These are phyloP conservation scores for Lumnitzera littorea DNA, from an alignment of 345 rosid species.

Conservation along the genomic window DNA sequence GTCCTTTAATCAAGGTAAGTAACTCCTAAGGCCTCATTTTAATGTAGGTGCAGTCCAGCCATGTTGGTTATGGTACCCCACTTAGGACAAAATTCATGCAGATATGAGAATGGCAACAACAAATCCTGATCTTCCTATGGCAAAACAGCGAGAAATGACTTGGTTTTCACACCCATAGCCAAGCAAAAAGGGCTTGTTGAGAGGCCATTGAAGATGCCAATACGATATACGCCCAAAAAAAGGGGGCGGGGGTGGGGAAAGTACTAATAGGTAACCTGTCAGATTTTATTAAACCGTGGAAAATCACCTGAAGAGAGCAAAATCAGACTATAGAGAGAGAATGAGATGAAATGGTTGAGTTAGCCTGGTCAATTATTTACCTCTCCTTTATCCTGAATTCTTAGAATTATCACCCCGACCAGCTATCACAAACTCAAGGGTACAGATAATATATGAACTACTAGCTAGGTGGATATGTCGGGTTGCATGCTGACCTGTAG, in stretches of 20 bases:
- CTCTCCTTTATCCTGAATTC: slow-evolving; percentile 20
- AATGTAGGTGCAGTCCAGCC: not conserved
- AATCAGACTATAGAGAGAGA: slow-evolving; percentile 11
- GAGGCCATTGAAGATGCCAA: slow-evolving; percentile 13
- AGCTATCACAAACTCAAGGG: too few relatives aligned
- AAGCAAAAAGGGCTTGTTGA: slow-evolving; percentile 34
- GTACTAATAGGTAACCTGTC: not conserved
- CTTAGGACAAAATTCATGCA: too few relatives aligned
- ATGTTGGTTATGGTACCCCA: not conserved
- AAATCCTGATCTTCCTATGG: too few relatives aligned
- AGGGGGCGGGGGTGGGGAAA: not conserved
- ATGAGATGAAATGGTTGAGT: slow-evolving; percentile 47
- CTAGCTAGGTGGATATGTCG: too few relatives aligned
- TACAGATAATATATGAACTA: too few relatives aligned
- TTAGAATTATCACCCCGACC: slow-evolving; percentile 37
- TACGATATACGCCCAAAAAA: slow-evolving; percentile 19
- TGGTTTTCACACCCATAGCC: slow-evolving; percentile 25
- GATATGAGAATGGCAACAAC: too few relatives aligned
- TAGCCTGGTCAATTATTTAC: slow-evolving; percentile 32
- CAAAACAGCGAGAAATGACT: not conserved
- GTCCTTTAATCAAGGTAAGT: too few relatives aligned
- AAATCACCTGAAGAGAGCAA: too few relatives aligned
- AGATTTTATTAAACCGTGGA: not conserved
- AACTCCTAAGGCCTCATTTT: too few relatives aligned
- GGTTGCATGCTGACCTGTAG: too few relatives aligned